Conservation (phyloP, 768 basidiomycete species). For the Lactifluus piperatus region DNA sequence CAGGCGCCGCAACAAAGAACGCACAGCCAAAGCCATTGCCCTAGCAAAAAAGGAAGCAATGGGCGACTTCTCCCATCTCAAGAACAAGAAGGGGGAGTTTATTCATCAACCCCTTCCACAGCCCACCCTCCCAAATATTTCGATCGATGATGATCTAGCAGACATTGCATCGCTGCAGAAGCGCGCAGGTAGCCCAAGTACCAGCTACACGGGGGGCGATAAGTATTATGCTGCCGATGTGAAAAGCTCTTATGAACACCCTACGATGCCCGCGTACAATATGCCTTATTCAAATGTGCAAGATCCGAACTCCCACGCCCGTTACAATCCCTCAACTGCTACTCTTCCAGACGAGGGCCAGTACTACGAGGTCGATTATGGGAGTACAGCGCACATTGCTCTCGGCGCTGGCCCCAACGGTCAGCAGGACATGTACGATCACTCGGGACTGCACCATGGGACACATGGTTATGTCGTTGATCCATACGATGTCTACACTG, state of each 20-base stretch:
- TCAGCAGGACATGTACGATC: constrained; percentile 28
- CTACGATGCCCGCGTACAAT: constrained; percentile 73
- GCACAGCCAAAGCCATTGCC: constrained; percentile 69
- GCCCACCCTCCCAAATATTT: constrained; percentile 89
- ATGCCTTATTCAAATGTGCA: constrained; percentile 51
- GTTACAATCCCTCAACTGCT: constrained; percentile 51
- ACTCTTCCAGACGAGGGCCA: constrained; percentile 45
- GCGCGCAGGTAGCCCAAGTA: constrained; percentile 47
- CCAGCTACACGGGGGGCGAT: constrained; percentile 32
- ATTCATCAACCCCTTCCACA: constrained; percentile 78
- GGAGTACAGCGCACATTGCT: constrained; percentile 53
- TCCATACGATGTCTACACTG: constrained; percentile 42
- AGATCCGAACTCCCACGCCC: constrained; percentile 39
- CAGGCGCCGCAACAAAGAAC: constrained; percentile 83
- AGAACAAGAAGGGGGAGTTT: constrained; percentile 86
- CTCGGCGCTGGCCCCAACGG: constrained; percentile 50
- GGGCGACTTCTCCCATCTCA: constrained; percentile 85
- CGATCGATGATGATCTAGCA: constrained; percentile 66
- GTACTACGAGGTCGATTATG: constrained; percentile 61
- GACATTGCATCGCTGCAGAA: constrained; percentile 50
- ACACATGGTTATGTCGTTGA: constrained; percentile 30
- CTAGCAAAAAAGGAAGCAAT: constrained; percentile 86
- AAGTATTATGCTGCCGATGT: constrained; percentile 45
- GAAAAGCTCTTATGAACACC: constrained; percentile 41
- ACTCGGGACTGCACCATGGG: neutral